These are phyloP conservation scores for Fusarium udum DNA, from an alignment of 2,329 filamentous ascomycete species.

Conservation along the genomic window DNA sequence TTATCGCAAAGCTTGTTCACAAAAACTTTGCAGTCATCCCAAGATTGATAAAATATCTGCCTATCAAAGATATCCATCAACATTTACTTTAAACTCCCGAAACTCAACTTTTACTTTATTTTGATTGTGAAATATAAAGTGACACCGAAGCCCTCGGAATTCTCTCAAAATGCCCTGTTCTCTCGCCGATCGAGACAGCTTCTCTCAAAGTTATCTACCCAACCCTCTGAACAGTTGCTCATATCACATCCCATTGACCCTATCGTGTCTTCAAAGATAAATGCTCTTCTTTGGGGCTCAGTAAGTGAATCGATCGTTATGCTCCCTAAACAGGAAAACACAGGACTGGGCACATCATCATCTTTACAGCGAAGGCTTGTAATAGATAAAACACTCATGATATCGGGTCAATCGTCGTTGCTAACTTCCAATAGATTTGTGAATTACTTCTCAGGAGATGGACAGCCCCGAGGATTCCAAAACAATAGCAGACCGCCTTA, in stretches of 20 bases:
- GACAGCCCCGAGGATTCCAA: background rate
- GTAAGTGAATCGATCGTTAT: background rate
- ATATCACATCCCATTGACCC: background rate
- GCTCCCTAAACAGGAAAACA: background rate
- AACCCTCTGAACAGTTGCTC: background rate
- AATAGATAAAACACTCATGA: background rate
- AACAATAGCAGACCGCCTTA: background rate
- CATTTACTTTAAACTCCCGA: background rate
- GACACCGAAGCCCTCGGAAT: background rate
- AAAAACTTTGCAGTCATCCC: background rate
- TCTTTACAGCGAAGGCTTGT: background rate
- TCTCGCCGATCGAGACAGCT: background rate
- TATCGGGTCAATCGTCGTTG: too few species aligned
- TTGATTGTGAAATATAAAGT: background rate
- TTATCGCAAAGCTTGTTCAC: background rate
- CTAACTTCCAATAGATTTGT: background rate
- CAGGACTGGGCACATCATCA: background rate
- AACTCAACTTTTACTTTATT: background rate
- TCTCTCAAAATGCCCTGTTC: background rate
- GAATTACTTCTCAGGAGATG: background rate
- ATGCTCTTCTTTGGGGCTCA: background rate
- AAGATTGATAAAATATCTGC: background rate
- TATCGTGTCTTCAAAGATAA: background rate
- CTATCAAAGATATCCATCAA: background rate
- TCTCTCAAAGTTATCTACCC: background rate